These are phyloP conservation scores for Hypoxylon sp. DNA, from an alignment of 2,329 filamentous ascomycete genomes.

Conservation along the genomic window DNA sequence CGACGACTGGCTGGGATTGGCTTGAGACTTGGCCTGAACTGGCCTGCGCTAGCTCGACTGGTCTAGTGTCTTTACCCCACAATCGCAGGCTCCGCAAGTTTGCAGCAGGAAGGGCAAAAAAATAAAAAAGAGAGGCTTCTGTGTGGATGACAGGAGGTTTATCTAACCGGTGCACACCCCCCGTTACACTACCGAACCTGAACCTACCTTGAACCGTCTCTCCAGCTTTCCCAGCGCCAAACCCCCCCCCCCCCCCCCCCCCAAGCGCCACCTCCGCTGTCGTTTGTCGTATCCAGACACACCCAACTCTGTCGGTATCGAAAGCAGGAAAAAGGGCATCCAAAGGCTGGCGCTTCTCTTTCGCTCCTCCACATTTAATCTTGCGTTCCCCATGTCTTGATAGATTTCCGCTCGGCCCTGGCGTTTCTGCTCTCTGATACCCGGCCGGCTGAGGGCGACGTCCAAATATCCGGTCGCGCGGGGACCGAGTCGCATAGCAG, in stretches of 20 bases:
- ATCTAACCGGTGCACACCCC: conserved; percentile 35
- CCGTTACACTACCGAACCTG: conserved; percentile 33
- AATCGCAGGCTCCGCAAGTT: conserved; percentile 29
- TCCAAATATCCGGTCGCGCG: conserved; percentile 40
- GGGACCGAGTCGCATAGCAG: conserved; percentile 30
- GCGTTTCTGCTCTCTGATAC: conserved; percentile 42
- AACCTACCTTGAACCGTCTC: conserved; percentile 6
- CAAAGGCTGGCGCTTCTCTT: conserved; percentile 22
- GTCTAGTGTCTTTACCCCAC: conserved; percentile 30
- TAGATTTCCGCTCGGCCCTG: conserved; percentile 36
- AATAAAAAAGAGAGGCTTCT: too few relatives aligned
- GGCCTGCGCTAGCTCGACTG: conserved; percentile 17
- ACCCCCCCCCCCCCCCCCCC: conserved; percentile 8
- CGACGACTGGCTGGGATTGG: too few relatives aligned
- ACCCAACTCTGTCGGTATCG: not conserved
- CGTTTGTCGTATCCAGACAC: conserved; percentile 24
- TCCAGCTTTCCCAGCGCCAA: not conserved
- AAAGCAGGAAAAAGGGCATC: too few relatives aligned
- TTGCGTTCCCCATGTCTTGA: conserved; percentile 40
- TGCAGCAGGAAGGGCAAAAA: too few relatives aligned
- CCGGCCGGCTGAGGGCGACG: conserved; percentile 41
- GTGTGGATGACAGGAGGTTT: conserved; percentile 31
- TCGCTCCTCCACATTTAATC: conserved; percentile 23
- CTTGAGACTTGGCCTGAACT: too few relatives aligned
- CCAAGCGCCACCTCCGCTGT: conserved; percentile 14